Base-by-base conservation (phyloP, 2,329 filamentous ascomycete species). In the Sordariomycetes sp. region DNA sequence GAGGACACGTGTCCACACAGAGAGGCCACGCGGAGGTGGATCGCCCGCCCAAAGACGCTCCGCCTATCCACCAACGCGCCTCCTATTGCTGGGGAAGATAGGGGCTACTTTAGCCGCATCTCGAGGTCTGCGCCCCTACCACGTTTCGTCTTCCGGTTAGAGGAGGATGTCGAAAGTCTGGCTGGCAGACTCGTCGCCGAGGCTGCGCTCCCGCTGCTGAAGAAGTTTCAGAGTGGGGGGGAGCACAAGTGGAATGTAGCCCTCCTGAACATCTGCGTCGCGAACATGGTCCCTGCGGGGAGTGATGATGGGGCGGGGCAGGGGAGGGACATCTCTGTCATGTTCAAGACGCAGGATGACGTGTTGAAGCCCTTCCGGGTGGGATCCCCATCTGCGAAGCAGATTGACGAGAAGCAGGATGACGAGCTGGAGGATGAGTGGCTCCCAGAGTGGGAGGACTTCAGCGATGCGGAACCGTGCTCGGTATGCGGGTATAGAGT, bases 231-330 rank as follows among this genome's bases (percentile, higher is more conserved):
- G 62, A 78, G 83, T 0, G 83, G 87, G 60, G 80, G 78, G 60
- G 72, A 76, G 8, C 79, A 78, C 59, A 74, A 76, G 10, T 95
- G 89, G 87, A 88, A 92, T 62, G 70, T 96, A 20, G 88, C 87
- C 61, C 73, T 97, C 55, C 75, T 97, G 59, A 97, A 96, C 62
- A 74, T 97, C 24, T 91, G 89, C 52, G 90, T 89, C 8, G 87
- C 88, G 15, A 95, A 96, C 66, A 92, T 97, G 85, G 78, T 78
- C 1, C 74, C 78, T 48, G 75, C 73, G 17, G 81, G 79, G 4
- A 73, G 73, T 15, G 75, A 78, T 42, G 68, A 69, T 45, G 71
- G 76, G 59, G 70, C 73, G 10, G 79, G 78, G 34, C 74, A 72
- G n/a, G 89, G 88, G 1, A 77, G 87, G 61, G 85, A 96, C 64